Evolutionary conservation across 345 rosid genomes (phyloP), one percentile per base, ranked within the genome.

Genomic region (Xanthoceras sorbifolium): DNA sequence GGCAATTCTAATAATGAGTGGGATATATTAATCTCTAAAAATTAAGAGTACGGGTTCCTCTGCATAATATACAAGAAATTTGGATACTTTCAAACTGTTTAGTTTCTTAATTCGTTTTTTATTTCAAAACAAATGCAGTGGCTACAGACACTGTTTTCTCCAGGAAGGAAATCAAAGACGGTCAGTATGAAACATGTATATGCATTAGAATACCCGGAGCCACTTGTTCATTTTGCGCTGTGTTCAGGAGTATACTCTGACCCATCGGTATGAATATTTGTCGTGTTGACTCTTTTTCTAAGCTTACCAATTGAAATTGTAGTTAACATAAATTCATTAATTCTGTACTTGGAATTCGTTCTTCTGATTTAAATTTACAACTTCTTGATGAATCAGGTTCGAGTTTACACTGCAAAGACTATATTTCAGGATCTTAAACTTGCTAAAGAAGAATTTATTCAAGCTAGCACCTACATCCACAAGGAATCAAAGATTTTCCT

Each of bases 151-250:
- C 86, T 90, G 72, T 89, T 94, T 86, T 89, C 95, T 54, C 93
- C 95, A 0, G 92, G 94, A 78, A 85, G 92, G 80, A 94, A 90
- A 83, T 78, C 73, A 0, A 90, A 85, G 85, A 71, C 76, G 1
- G 86, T 89, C 69, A 88, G 78, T 79, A 69, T 57, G 8, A 80
- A 84, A 66, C 98, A 94, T 82, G 76, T 67, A 34, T 94, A 90
- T 75, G 93, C 97, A 7, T 79, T 94, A 67, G 97, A 94, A 32
- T 94, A 90, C 75, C 89, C 93, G 0, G 97, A 94, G 80, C 93
- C 94, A 0, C 91, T 90, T 54, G 95, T 91, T 77, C 97, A 92
- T 83, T 94, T 94, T 79, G 91, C 94, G 10, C 91, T 94, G 4
- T 89, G 91, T 80, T 89, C 89, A 5, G 98, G 97, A 28, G 80